Percentiles rank a stretch among this genome's conserved stretches.
Evolutionary conservation across 1,139 yeast genomes (phyloP).

Genomic region (Meyerozyma guilliermondii): DNA sequence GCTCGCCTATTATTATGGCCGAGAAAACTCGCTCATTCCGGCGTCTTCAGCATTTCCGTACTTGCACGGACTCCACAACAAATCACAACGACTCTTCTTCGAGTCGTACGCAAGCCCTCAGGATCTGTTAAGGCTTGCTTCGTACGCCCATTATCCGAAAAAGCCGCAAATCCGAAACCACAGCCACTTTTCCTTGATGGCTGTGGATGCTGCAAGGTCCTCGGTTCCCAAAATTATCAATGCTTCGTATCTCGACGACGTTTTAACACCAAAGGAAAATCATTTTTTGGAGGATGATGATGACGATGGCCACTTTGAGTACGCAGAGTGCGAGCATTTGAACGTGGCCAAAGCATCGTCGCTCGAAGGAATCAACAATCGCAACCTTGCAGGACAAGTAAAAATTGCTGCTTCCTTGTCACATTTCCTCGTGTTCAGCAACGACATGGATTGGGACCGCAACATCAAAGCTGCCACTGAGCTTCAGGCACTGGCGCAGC

Average conservation of each 20-base stretch:
- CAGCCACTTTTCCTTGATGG: slow-evolving; percentile 7
- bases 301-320: slow-evolving; percentile 8
- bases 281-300: too few relatives aligned
- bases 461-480: slow-evolving; percentile 3
- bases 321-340: slow-evolving; percentile 12
- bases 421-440: slow-evolving; percentile 30
- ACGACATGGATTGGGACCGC: slow-evolving; percentile 10
- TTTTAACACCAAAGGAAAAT: slow-evolving; percentile 11
- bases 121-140: background rate
- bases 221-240: slow-evolving; percentile 14
- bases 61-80: slow-evolving; percentile 29
- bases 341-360: slow-evolving; percentile 3
- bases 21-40: slow-evolving; percentile 14
- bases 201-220: slow-evolving; percentile 7
- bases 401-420: slow-evolving; percentile 29
- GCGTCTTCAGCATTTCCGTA: slow-evolving; percentile 26
- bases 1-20: slow-evolving; percentile 23
- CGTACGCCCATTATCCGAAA: background rate
- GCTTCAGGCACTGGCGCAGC: slow-evolving; percentile 2
- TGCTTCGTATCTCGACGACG: slow-evolving; percentile 18
- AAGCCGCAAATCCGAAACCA: slow-evolving; percentile 2
- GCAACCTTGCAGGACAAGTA: slow-evolving; percentile 30
- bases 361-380: slow-evolving; percentile 20
- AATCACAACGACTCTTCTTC: slow-evolving; percentile 25
- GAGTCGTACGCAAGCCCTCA: slow-evolving; percentile 2